Conservation (phyloP, 257 asterid genomes). For the Dorcoceras hygrometricum region DNA sequence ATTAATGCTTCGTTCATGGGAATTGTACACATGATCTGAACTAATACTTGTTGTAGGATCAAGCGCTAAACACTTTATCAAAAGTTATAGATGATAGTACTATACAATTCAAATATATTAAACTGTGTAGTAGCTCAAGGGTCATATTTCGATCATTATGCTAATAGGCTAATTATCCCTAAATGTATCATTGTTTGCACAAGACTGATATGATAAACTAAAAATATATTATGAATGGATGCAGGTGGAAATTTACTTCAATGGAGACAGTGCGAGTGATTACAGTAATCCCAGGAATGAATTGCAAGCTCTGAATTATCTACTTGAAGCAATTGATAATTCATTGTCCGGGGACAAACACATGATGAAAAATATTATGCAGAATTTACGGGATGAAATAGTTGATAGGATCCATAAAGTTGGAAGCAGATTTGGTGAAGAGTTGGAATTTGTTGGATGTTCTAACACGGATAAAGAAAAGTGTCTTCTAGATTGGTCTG, state of each 20-base stretch:
- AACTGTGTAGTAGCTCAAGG: too few relatives aligned
- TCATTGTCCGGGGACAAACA: conserved; percentile 28
- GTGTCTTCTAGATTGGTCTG: conserved; percentile 60
- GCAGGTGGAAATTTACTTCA: conserved; percentile 84
- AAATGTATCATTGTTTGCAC: too few relatives aligned
- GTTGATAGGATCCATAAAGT: conserved; percentile 47
- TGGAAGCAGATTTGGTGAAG: conserved; percentile 43
- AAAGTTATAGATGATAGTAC: too few relatives aligned
- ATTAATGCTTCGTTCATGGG: too few relatives aligned
- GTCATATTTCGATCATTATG: too few relatives aligned
- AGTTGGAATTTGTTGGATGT: conserved; percentile 35
- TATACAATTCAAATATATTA: too few relatives aligned
- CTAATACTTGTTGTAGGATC: too few relatives aligned
- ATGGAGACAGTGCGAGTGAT: conserved; percentile 43
- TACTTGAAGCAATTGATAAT: conserved; percentile 50
- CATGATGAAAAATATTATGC: conserved; percentile 25
- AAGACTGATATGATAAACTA: conserved; percentile 10
- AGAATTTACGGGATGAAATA: conserved; percentile 38
- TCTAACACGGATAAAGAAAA: conserved; percentile 50
- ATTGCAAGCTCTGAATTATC: conserved; percentile 68
- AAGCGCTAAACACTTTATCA: too few relatives aligned
- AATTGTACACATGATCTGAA: too few relatives aligned
- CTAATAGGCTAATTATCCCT: too few relatives aligned
- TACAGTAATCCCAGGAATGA: conserved; percentile 75
- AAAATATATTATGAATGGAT: conserved; percentile 13